phyloP scores from a whole-genome alignment of 1,284 basidiomycete species.

The Paramarasmius palmivorus region DNA sequence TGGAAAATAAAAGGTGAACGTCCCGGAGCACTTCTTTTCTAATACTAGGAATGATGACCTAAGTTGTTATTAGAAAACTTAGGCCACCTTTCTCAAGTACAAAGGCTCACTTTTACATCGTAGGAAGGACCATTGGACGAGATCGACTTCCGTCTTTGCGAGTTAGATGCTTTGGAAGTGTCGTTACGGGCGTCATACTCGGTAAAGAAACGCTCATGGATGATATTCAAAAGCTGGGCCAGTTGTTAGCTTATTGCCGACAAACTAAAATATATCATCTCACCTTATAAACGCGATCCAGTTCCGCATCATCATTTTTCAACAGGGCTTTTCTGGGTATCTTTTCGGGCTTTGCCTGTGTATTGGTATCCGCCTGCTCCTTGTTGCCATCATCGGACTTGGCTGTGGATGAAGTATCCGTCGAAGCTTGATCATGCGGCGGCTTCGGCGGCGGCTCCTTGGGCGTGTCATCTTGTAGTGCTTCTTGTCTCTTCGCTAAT shows the following conservation, averaged over 20 bases:
- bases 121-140: constrained; percentile 26
- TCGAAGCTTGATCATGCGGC: not conserved
- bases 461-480: constrained; percentile 46
- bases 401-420: not conserved
- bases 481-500: constrained; percentile 86
- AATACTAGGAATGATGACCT: constrained; percentile 84
- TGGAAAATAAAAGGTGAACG: constrained; percentile 87
- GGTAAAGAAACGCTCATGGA: constrained; percentile 77
- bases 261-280: constrained; percentile 20
- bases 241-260: constrained; percentile 5
- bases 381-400: constrained; percentile 18
- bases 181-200: constrained; percentile 53
- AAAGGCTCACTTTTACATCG: constrained; percentile 62
- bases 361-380: constrained; percentile 15
- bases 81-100: not conserved
- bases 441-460: not conserved
- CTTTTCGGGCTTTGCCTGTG: constrained; percentile 36
- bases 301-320: constrained; percentile 87
- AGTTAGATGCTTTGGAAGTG: constrained; percentile 31
- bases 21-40: constrained; percentile 77
- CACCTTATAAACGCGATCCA: constrained; percentile 75
- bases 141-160: constrained; percentile 29
- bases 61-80: constrained; percentile 8
- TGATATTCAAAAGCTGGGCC: constrained; percentile 69
- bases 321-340: constrained; percentile 70